A percentile compares a stretch with the other conserved stretches of the same genome.
Evolutionary conservation across 2,329 filamentous ascomycete genomes (phyloP).

Genomic region (Monosporascus sp.): DNA sequence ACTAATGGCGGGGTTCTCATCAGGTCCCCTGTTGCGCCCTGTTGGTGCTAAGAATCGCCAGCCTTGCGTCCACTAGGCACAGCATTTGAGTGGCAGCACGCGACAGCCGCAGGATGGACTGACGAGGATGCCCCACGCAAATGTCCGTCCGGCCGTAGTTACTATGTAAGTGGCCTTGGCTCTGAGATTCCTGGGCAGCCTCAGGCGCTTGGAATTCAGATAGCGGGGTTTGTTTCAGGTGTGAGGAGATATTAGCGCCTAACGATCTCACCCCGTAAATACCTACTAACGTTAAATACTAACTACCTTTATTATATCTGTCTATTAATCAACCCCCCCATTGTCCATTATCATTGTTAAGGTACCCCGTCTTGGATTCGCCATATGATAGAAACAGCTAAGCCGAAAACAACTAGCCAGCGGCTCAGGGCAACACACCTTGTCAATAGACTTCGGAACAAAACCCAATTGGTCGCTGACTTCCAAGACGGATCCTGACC

Average conservation of each 20-base stretch:
- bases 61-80: not conserved
- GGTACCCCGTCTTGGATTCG: too few species aligned
- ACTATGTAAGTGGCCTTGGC: not conserved
- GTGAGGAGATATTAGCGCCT: not conserved
- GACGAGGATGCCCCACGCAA: not conserved
- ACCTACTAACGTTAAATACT: not conserved
- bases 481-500: too few species aligned
- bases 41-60: not conserved
- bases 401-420: too few species aligned
- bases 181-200: not conserved
- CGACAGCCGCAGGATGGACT: not conserved
- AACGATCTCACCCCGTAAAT: not conserved
- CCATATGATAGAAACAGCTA: too few species aligned
- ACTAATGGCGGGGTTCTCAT: not conserved
- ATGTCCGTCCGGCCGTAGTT: too few species aligned
- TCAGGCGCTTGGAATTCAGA: not conserved
- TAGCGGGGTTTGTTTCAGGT: slow-evolving; percentile 1
- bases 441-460: too few species aligned
- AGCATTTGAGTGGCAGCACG: not conserved
- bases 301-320: not conserved
- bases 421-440: too few species aligned
- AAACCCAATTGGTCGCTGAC: too few species aligned
- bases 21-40: not conserved
- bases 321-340: too few species aligned
- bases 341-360: too few species aligned